These are phyloP conservation scores for Monosporozyma yasuniensis DNA, from an alignment of 805 yeast genomes.

Conservation along the genomic window DNA sequence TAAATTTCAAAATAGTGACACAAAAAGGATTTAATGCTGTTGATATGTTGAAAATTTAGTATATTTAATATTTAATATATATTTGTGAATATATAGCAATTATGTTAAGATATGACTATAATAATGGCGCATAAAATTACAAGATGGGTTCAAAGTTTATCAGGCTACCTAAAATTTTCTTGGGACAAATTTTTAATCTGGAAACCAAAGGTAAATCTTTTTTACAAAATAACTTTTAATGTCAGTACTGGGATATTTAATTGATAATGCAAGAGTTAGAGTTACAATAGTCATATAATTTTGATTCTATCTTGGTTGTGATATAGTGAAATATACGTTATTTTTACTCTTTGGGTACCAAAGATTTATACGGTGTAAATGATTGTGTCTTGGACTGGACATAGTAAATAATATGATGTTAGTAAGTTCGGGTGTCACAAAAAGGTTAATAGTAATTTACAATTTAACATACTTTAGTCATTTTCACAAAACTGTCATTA, in stretches of 20 bases:
- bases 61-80: too few species aligned
- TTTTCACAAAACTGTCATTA: slow-evolving; percentile 10
- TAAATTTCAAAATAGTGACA: background rate
- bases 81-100: background rate
- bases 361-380: slow-evolving; percentile 10
- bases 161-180: background rate
- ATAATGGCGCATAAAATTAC: background rate
- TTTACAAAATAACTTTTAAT: background rate
- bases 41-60: background rate
- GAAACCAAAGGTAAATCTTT: too few species aligned
- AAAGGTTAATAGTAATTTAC: background rate
- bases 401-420: background rate
- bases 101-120: background rate
- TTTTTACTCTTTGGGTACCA: slow-evolving; percentile 3
- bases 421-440: too few species aligned
- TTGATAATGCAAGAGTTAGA: background rate
- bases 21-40: background rate
- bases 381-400: slow-evolving; percentile 9
- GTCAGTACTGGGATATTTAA: background rate
- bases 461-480: slow-evolving; percentile 8
- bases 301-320: too few species aligned
- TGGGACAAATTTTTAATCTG: too few species aligned
- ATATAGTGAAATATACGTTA: background rate
- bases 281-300: background rate
- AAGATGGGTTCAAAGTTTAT: background rate